Base-by-base conservation (phyloP, 768 basidiomycete genomes). In the Cystobasidium ongulense region DNA sequence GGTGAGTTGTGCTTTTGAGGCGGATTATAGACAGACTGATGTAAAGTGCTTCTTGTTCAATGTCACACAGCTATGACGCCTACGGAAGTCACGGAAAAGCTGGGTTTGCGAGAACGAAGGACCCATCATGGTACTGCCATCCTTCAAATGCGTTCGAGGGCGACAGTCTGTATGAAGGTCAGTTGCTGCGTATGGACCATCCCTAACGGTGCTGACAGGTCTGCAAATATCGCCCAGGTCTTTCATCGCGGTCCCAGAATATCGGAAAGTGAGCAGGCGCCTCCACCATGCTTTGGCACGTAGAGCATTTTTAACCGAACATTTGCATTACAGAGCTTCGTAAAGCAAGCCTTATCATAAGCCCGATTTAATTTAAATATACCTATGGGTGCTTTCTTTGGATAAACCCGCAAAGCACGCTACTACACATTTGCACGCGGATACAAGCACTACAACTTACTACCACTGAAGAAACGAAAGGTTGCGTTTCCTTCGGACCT, bases 51-150 rank as follows among this genome's bases (percentile, higher is more conserved):
- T 21, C 43, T 68, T 43, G 10, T 52, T 70, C 11, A 29, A n/a
- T 21, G 79, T 74, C 11, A 3, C 33, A 31, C 65, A 92, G 95
- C 94, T 35, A 97, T 98, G 95, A 93, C 92, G n/a, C 95, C 95
- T 38, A 93, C 95, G 8, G 94, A 97, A 81, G 94, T 98, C 43
- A 98, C 95, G 13, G 95, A 97, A 83, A 96, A 95, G 82, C 83
- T 98, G 52, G 94, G 94, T 46, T 84, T 98, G 76, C 90, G 81
- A 86, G 89, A 78, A 97, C 97, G 95, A 88, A 91, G 74, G 94
- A 97, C 79, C 86, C 95, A 75, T 92, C 90, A 81, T 98, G 95
- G 95, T 98, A 97, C 86, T 94, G 97, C 66, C 95, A 98, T 83
- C 95, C 95, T 63, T 96, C 93, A 90, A 95, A 82, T 78, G 86